These are phyloP conservation scores for Aspergillus avenaceus DNA, from an alignment of 495 filamentous ascomycete species.

Conservation along the genomic window DNA sequence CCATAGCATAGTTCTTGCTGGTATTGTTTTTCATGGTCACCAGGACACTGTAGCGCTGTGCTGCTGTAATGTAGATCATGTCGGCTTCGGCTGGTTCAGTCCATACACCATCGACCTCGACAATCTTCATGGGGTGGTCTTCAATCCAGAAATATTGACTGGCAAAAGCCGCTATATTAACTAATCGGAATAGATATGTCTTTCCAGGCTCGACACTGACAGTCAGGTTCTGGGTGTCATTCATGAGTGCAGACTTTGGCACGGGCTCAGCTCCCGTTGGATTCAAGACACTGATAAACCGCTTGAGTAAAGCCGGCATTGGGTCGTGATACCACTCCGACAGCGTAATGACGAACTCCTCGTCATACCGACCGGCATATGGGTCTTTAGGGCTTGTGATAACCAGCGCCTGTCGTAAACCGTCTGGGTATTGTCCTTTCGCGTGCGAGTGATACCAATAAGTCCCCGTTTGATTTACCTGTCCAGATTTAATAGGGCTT, in stretches of 20 bases:
- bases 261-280: conserved; percentile 52
- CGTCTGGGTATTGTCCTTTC: conserved; percentile 69
- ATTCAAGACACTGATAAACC: conserved; percentile 46
- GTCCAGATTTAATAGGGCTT: neutral
- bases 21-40: conserved; percentile 63
- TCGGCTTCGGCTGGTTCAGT: conserved; percentile 53
- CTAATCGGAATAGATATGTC: conserved; percentile 74
- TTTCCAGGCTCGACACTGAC: conserved; percentile 63
- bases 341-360: conserved; percentile 60
- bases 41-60: conserved; percentile 67
- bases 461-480: conserved; percentile 66
- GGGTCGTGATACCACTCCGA: conserved; percentile 62
- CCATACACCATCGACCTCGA: conserved; percentile 52
- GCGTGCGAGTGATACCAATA: conserved; percentile 84
- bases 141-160: conserved; percentile 78
- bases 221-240: conserved; percentile 53
- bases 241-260: conserved; percentile 51
- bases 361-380: conserved; percentile 58
- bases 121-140: conserved; percentile 58
- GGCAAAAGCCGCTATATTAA: conserved; percentile 73
- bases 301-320: conserved; percentile 35
- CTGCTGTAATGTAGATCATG: conserved; percentile 63
- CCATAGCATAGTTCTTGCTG: conserved; percentile 64
- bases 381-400: conserved; percentile 63
- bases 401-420: conserved; percentile 66